Conservation (phyloP, 768 basidiomycete species). For the Phaeotremella skinneri region DNA sequence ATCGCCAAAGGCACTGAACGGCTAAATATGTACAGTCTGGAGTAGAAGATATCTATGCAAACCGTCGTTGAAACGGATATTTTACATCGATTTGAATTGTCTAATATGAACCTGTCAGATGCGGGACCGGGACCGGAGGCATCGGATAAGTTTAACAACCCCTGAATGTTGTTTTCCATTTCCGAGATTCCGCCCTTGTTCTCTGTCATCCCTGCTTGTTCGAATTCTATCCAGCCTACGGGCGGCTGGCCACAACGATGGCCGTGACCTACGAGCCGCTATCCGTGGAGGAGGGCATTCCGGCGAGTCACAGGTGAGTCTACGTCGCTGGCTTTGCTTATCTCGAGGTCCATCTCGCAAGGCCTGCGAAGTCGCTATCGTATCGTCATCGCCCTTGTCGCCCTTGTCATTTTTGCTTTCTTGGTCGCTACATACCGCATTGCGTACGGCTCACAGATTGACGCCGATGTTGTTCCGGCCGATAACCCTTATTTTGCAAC, state of each 20-base stretch:
- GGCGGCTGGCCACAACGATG: neutral
- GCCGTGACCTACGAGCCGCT: neutral
- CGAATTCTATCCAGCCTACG: neutral
- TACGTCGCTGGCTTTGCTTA: neutral
- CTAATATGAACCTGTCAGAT: too few relatives aligned
- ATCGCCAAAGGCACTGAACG: too few relatives aligned
- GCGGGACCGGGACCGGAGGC: too few relatives aligned
- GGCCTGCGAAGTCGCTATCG: neutral
- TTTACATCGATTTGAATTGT: too few relatives aligned
- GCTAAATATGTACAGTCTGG: too few relatives aligned
- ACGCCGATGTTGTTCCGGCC: neutral
- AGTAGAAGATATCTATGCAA: too few relatives aligned
- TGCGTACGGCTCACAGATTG: neutral
- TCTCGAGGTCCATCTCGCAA: neutral
- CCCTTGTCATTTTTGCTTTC: neutral
- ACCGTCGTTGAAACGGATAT: too few relatives aligned
- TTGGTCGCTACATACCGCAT: neutral
- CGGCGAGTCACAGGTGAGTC: neutral
- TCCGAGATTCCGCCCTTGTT: neutral
- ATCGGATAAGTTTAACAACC: too few relatives aligned
- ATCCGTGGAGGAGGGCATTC: neutral
- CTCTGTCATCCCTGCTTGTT: neutral
- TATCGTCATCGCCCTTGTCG: neutral
- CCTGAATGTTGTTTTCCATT: too few relatives aligned
- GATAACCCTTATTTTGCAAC: slow-evolving; percentile 38